Evolutionary conservation across 495 filamentous ascomycete genomes (phyloP).

Genomic region (Penicillium taxi): DNA sequence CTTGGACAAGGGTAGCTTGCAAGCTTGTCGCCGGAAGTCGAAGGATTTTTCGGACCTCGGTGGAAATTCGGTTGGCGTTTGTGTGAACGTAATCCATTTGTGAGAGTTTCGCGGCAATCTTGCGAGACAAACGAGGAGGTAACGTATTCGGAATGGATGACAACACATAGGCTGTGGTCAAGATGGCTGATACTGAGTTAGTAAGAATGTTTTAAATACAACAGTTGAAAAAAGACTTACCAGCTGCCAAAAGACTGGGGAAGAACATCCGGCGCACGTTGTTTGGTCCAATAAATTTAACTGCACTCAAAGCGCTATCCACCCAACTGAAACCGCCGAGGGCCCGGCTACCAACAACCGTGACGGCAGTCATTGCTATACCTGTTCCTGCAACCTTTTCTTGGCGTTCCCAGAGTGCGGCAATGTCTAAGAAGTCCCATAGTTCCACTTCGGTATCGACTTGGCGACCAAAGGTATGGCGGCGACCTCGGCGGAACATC

Average conservation of each 20-base stretch:
- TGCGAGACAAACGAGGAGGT: constrained; percentile 74
- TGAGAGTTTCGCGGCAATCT: constrained; percentile 69
- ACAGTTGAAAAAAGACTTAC: constrained; percentile 44
- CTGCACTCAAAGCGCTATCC: constrained; percentile 74
- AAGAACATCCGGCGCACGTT: constrained; percentile 75
- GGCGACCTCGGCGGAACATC: constrained; percentile 76
- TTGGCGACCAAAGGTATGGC: constrained; percentile 70
- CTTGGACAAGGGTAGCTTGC: constrained; percentile 67
- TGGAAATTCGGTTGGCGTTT: constrained; percentile 75
- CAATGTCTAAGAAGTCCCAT: constrained; percentile 87
- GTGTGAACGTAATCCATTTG: constrained; percentile 85
- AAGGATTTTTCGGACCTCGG: constrained; percentile 78
- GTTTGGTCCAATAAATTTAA: constrained; percentile 71
- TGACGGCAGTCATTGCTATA: constrained; percentile 89
- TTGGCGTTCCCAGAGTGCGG: constrained; percentile 73
- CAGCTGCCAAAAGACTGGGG: constrained; percentile 66
- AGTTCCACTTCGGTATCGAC: constrained; percentile 82
- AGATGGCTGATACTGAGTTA: constrained; percentile 49
- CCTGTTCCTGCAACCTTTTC: constrained; percentile 90
- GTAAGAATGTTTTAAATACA: constrained; percentile 9
- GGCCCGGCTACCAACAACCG: constrained; percentile 70
- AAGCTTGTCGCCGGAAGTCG: constrained; percentile 77
- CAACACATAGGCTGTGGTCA: constrained; percentile 70
- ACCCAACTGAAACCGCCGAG: constrained; percentile 82
- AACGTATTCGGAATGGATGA: constrained; percentile 81